phyloP scores from a whole-genome alignment of 2,329 filamentous ascomycete species.

The Cytospora paraplurivora region DNA sequence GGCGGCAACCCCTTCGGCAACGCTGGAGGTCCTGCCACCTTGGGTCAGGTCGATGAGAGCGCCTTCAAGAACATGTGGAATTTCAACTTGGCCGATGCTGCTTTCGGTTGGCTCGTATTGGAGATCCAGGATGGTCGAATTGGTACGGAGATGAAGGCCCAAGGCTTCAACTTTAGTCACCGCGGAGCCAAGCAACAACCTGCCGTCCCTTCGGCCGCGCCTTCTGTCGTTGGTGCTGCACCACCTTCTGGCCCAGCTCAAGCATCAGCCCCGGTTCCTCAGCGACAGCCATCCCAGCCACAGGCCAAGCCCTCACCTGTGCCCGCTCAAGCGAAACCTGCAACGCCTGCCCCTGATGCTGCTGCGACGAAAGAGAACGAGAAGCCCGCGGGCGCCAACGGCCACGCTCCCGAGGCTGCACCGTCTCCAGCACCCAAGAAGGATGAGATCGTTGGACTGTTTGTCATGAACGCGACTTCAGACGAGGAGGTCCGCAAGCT shows the following conservation, averaged over 20 bases:
- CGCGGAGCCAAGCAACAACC: conserved; percentile 78
- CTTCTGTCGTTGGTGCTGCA: conserved; percentile 36
- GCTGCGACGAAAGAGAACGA: conserved; percentile 58
- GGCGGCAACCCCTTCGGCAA: conserved; percentile 97
- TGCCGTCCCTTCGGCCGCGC: conserved; percentile 39
- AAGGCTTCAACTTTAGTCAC: conserved; percentile 99
- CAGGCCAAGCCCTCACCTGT: conserved; percentile 46
- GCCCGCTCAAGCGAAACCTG: conserved; percentile 42
- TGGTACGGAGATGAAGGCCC: conserved; percentile 96
- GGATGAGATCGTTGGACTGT: conserved; percentile 74
- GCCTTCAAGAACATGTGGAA: conserved; percentile 99
- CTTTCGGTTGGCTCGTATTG: conserved; percentile 92
- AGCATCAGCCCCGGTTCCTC: conserved; percentile 32
- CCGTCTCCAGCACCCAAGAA: conserved; percentile 62
- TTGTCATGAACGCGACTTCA: conserved; percentile 82
- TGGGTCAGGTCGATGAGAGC: conserved; percentile 94
- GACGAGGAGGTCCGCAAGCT: conserved; percentile 82
- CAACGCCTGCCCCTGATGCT: conserved; percentile 53
- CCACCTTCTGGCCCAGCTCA: conserved; percentile 43
- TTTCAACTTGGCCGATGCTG: conserved; percentile 96
- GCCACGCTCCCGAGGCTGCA: conserved; percentile 54
- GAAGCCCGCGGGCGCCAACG: conserved; percentile 55
- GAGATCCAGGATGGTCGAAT: conserved; percentile 96
- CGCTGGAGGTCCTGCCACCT: conserved; percentile 69
- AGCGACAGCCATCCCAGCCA: conserved; percentile 44